Percentiles rank a stretch among this genome's conserved stretches.
These are phyloP conservation scores for Reutealis trisperma DNA, from an alignment of 345 rosid species.

Conservation along the genomic window DNA sequence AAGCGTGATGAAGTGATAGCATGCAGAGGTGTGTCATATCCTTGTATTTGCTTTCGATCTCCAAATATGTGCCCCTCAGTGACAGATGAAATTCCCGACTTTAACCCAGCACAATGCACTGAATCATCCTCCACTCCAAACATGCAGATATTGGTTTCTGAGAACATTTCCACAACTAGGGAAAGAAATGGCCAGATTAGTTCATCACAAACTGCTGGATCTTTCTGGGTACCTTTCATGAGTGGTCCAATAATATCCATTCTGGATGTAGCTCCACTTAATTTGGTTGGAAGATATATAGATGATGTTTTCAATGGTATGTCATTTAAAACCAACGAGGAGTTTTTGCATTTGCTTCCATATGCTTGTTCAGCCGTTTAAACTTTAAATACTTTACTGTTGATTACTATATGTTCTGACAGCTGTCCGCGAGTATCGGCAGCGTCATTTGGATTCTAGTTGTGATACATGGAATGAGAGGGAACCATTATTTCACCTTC, in stretches of 20 bases:
- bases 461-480: conserved; percentile 51
- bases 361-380: conserved; percentile 21
- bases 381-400: conserved; percentile 10
- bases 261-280: conserved; percentile 62
- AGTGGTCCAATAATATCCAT: conserved; percentile 47
- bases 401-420: conserved; percentile 35
- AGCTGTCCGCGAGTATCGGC: conserved; percentile 66
- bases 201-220: conserved; percentile 29
- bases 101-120: conserved; percentile 20
- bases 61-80: conserved; percentile 46
- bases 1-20: conserved; percentile 56
- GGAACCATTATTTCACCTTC: conserved; percentile 72
- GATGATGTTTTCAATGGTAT: conserved; percentile 66
- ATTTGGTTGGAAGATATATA: conserved; percentile 57
- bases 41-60: conserved; percentile 48
- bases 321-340: conserved; percentile 10
- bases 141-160: conserved; percentile 30
- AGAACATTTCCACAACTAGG: conserved; percentile 18
- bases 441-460: conserved; percentile 52
- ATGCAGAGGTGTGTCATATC: conserved; percentile 54
- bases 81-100: conserved; percentile 29
- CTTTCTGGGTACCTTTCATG: conserved; percentile 48
- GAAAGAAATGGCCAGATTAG: conserved; percentile 24
- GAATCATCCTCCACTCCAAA: conserved; percentile 24
- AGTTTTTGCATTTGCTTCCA: background rate